phyloP scores from a whole-genome alignment of 2,329 filamentous ascomycete genomes.

The Neonectria magnoliae region DNA sequence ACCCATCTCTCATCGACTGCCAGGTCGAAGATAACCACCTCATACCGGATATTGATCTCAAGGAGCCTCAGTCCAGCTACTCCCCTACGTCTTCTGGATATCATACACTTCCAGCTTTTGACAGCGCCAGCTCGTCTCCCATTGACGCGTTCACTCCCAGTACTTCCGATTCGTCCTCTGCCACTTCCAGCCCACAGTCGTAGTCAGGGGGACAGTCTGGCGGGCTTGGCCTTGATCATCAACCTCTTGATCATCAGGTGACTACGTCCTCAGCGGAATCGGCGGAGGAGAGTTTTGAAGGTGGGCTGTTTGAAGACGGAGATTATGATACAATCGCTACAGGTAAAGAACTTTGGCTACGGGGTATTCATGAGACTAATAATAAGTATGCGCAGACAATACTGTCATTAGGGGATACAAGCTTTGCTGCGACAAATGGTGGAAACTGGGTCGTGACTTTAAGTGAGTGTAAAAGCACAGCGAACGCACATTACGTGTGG shows the following conservation, averaged over 20 bases:
- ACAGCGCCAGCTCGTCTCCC: not conserved
- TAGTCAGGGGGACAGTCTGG: conserved; percentile 28
- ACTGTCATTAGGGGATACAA: not conserved
- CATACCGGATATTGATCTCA: not conserved
- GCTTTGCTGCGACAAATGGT: conserved; percentile 1
- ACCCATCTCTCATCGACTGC: too few species aligned
- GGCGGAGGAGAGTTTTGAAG: not conserved
- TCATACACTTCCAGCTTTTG: not conserved
- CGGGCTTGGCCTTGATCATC: conserved; percentile 19
- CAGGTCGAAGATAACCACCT: not conserved
- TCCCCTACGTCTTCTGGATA: not conserved
- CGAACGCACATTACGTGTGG: accelerated
- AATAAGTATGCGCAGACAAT: too few species aligned
- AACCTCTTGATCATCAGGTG: conserved; percentile 11
- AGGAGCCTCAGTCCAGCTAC: not conserved
- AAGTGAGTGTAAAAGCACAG: conserved; percentile 13
- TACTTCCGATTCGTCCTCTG: not conserved
- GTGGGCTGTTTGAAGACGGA: not conserved
- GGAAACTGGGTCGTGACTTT: conserved; percentile 1
- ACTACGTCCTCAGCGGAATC: conserved; percentile 27
- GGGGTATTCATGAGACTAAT: not conserved
- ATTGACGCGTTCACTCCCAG: not conserved
- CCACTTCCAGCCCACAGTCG: conserved; percentile 23
- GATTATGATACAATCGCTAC: too few species aligned
- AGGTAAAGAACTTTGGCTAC: not conserved